These are phyloP conservation scores for Didymella segeticola DNA, from an alignment of 2,329 filamentous ascomycete genomes.

Conservation along the genomic window DNA sequence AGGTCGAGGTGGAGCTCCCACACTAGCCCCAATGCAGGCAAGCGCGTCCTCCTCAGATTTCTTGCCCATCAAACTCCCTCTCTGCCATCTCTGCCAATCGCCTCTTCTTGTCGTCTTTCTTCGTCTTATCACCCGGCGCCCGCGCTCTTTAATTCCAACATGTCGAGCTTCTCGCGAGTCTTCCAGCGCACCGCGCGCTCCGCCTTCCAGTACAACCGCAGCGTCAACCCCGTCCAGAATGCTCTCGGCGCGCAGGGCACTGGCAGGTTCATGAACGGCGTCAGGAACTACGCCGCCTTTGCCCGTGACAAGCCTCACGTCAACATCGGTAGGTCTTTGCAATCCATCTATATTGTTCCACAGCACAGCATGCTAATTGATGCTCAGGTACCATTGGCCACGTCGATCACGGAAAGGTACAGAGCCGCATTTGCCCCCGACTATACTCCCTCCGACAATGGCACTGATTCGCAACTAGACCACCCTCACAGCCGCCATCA, in stretches of 20 bases:
- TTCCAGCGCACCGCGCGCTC: slow-evolving; percentile 82
- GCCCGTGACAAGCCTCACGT: slow-evolving; percentile 96
- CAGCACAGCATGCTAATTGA: slow-evolving; percentile 18
- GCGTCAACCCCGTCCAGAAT: slow-evolving; percentile 78
- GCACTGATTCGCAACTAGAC: slow-evolving; percentile 65
- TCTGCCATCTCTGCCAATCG: slow-evolving; percentile 40
- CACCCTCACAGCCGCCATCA: slow-evolving; percentile 97
- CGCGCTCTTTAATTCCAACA: slow-evolving; percentile 57
- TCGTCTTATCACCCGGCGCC: slow-evolving; percentile 29
- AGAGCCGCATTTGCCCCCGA: slow-evolving; percentile 19
- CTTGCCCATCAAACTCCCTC: too few relatives aligned
- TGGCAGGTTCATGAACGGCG: slow-evolving; percentile 69
- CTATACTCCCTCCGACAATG: slow-evolving; percentile 16
- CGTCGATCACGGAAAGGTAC: slow-evolving; percentile 98
- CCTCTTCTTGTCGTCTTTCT: slow-evolving; percentile 37
- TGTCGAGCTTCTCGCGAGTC: slow-evolving; percentile 83
- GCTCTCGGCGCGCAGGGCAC: slow-evolving; percentile 68
- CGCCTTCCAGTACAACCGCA: slow-evolving; percentile 70
- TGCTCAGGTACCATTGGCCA: slow-evolving; percentile 93
- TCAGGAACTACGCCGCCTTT: slow-evolving; percentile 70
- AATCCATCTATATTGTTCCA: neutral
- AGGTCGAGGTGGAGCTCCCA: too few relatives aligned
- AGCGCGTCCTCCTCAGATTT: too few relatives aligned
- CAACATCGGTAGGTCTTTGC: slow-evolving; percentile 77
- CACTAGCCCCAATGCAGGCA: too few relatives aligned